phyloP scores from a whole-genome alignment of 225 moss, liverwort and hornwort genomes.

The Sphagnum contortum region DNA sequence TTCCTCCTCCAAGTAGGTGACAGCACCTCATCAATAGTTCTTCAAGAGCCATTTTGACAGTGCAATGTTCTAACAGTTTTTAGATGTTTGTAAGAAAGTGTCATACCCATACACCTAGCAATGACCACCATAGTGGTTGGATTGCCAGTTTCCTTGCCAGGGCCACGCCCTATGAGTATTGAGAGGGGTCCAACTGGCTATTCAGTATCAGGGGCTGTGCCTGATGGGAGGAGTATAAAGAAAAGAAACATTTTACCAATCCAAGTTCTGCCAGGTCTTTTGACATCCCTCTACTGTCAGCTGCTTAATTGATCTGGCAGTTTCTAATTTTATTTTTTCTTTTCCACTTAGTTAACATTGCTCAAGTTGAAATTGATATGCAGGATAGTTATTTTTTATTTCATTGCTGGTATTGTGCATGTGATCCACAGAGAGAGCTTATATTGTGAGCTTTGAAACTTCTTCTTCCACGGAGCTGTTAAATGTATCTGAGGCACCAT shows the following conservation, averaged over 20 bases:
- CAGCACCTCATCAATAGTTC: neutral
- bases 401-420: no score
- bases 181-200: neutral
- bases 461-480: no score
- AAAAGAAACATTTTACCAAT: conserved; percentile 32
- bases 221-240: conserved; percentile 15
- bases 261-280: conserved; percentile 30
- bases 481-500: no score
- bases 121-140: neutral
- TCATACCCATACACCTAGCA: no score
- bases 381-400: no score
- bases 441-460: no score
- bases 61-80: neutral
- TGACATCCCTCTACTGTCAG: neutral
- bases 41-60: neutral
- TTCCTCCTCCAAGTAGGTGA: conserved; percentile 53
- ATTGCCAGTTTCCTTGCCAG: conserved; percentile 39
- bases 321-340: no score
- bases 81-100: no score
- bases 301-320: no score
- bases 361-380: no score
- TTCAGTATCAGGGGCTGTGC: conserved; percentile 27
- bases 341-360: no score
- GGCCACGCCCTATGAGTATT: conserved; percentile 9
- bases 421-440: no score